Percentiles rank a stretch among this genome's conserved stretches.
These are phyloP conservation scores for Irpex sp. DNA, from an alignment of 1,284 basidiomycete genomes.

Conservation along the genomic window DNA sequence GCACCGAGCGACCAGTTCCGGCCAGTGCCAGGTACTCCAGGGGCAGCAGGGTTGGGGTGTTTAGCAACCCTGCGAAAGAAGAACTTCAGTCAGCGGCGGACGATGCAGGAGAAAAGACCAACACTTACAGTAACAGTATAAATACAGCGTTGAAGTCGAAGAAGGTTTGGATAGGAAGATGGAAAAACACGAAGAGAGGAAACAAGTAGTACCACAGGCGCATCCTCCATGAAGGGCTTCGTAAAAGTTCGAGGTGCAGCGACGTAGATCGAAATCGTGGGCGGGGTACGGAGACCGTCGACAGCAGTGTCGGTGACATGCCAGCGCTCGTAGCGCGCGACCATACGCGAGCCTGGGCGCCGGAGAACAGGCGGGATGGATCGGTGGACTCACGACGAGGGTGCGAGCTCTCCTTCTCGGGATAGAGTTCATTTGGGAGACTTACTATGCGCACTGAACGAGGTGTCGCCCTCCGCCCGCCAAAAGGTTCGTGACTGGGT, in stretches of 20 bases:
- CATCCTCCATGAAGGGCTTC: constrained; percentile 52
- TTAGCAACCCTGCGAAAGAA: constrained; percentile 52
- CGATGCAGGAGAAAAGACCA: constrained; percentile 11
- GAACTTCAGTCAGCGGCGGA: constrained; percentile 13
- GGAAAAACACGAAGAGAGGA: constrained; percentile 64
- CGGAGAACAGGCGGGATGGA: constrained; percentile 41
- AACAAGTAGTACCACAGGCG: constrained; percentile 63
- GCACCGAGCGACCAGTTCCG: constrained; percentile 74
- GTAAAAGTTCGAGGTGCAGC: constrained; percentile 62
- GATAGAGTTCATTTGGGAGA: constrained; percentile 45
- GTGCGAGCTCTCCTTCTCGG: constrained; percentile 27
- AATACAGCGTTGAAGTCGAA: constrained; percentile 81
- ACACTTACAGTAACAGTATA: constrained; percentile 70
- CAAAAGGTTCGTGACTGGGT: constrained; percentile 39
- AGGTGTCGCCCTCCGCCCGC: constrained; percentile 71
- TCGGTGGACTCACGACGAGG: constrained; percentile 47
- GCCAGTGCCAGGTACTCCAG: constrained; percentile 64
- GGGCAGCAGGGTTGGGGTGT: constrained; percentile 62
- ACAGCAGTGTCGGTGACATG: constrained; percentile 43
- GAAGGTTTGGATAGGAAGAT: constrained; percentile 72
- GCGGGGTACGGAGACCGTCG: constrained; percentile 37
- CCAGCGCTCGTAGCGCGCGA: constrained; percentile 55
- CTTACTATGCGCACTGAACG: constrained; percentile 77
- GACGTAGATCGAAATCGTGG: constrained; percentile 64
- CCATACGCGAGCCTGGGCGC: constrained; percentile 44